These are phyloP conservation scores for Silene uniflora DNA, from an alignment of 148 eudicot genomes.

Conservation along the genomic window DNA sequence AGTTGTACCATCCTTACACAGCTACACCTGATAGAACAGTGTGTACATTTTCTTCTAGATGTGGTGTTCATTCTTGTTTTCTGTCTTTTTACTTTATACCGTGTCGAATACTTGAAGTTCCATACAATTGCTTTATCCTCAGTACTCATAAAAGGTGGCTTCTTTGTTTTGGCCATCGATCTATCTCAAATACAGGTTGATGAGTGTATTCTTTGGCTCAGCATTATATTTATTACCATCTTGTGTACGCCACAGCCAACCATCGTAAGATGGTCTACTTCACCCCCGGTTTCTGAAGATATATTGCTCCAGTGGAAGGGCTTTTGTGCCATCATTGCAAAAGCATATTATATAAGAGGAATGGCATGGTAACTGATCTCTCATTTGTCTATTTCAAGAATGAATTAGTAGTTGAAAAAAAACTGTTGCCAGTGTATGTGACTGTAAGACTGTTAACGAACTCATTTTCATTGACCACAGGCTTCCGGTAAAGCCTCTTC, in stretches of 20 bases:
- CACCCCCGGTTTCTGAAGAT: slow-evolving; percentile 78
- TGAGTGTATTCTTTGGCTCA: slow-evolving; percentile 91
- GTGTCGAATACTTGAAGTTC: too few species aligned
- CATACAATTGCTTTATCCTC: neutral
- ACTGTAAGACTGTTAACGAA: neutral
- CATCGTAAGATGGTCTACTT: slow-evolving; percentile 79
- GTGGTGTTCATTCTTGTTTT: too few species aligned
- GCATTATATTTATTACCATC: slow-evolving; percentile 82
- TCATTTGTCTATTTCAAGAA: neutral
- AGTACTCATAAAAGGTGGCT: neutral
- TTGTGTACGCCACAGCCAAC: slow-evolving; percentile 97
- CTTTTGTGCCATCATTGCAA: slow-evolving; percentile 90
- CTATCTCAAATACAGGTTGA: slow-evolving; percentile 56
- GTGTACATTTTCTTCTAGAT: neutral
- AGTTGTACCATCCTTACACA: slow-evolving; percentile 15
- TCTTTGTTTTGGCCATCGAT: neutral
- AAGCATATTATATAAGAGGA: slow-evolving; percentile 86
- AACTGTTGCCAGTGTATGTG: neutral
- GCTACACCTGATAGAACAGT: too few species aligned
- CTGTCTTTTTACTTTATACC: too few species aligned
- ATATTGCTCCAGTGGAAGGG: slow-evolving; percentile 79
- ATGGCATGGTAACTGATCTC: slow-evolving; percentile 78
- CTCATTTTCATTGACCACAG: slow-evolving; percentile 28
- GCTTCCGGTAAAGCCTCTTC: slow-evolving; percentile 98
- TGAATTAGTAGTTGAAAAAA: neutral